A percentile compares a stretch with the other conserved stretches of the same genome.
phyloP scores from a whole-genome alignment of 2,329 filamentous ascomycete species.

The Calonectria hongkongensis region DNA sequence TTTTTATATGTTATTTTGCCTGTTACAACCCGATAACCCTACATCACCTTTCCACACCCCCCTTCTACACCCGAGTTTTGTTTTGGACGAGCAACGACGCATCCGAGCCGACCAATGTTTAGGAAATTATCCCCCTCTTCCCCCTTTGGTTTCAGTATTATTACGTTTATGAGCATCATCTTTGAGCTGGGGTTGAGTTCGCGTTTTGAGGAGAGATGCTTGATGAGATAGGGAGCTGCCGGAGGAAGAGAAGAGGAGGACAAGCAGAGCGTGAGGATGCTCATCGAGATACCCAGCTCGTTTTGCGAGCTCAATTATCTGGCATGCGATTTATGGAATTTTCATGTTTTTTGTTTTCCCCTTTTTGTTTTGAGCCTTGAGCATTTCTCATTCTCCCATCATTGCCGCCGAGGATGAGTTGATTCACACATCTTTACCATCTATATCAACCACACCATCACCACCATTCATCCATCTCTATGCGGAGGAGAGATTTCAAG shows the following conservation, averaged over 20 bases:
- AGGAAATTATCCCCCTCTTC: constrained; percentile 39
- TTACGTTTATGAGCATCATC: constrained; percentile 41
- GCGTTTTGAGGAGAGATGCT: constrained; percentile 41
- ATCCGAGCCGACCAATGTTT: constrained; percentile 49
- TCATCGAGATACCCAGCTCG: constrained; percentile 65
- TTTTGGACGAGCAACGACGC: constrained; percentile 54
- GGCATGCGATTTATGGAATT: constrained; percentile 57
- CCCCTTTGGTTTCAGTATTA: constrained; percentile 38
- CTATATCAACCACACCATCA: constrained; percentile 25
- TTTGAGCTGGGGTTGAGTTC: constrained; percentile 42
- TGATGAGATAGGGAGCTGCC: constrained; percentile 14
- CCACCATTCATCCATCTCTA: constrained; percentile 11
- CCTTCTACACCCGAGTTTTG: constrained; percentile 38
- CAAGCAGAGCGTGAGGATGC: constrained; percentile 53
- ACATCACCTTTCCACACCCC: constrained; percentile 43
- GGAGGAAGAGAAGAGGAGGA: constrained; percentile 46
- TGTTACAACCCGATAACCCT: constrained; percentile 50
- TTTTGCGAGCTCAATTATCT: constrained; percentile 61
- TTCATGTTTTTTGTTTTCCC: constrained; percentile 49
- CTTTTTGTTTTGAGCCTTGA: constrained; percentile 41
- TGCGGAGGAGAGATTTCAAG: constrained; percentile 22
- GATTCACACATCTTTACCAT: constrained; percentile 21
- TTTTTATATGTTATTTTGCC: constrained; percentile 45
- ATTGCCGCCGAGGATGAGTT: constrained; percentile 2
- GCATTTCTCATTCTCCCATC: constrained; percentile 44